These are phyloP conservation scores for Candida anutae DNA, from an alignment of 1,139 yeast species.

Conservation along the genomic window DNA sequence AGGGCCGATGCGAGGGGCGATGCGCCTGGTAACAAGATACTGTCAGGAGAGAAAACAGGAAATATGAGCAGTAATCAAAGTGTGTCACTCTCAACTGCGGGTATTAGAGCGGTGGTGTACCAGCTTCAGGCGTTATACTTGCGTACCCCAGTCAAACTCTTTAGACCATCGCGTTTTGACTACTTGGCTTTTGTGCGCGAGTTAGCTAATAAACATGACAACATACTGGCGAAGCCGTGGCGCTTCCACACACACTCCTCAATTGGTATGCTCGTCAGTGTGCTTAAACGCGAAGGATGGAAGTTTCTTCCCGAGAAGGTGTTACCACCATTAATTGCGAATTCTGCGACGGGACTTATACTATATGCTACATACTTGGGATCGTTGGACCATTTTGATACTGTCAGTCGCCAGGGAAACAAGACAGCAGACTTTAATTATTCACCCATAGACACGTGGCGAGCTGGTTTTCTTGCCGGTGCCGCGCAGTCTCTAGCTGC, in stretches of 20 bases:
- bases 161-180: constrained; percentile 86
- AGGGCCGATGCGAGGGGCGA: too few species aligned
- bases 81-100: constrained; percentile 58
- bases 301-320: constrained; percentile 75
- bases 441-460: constrained; percentile 50
- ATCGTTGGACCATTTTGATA: constrained; percentile 26
- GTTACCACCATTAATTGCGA: constrained; percentile 80
- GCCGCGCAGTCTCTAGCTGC: constrained; percentile 84
- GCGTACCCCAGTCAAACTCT: constrained; percentile 77
- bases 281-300: constrained; percentile 79
- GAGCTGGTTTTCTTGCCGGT: constrained; percentile 84
- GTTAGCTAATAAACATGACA: constrained; percentile 39
- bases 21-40: too few species aligned
- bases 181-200: constrained; percentile 63
- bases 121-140: constrained; percentile 74
- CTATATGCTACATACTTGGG: constrained; percentile 75
- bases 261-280: constrained; percentile 62
- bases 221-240: constrained; percentile 52
- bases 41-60: too few species aligned
- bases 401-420: background rate
- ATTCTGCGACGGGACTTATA: constrained; percentile 80
- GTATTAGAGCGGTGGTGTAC: constrained; percentile 73
- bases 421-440: constrained; percentile 11
- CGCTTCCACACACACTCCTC: constrained; percentile 68
- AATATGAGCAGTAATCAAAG: constrained; percentile 14